Base-by-base conservation (phyloP, 1,139 yeast species). In the Diutina siamensis region DNA sequence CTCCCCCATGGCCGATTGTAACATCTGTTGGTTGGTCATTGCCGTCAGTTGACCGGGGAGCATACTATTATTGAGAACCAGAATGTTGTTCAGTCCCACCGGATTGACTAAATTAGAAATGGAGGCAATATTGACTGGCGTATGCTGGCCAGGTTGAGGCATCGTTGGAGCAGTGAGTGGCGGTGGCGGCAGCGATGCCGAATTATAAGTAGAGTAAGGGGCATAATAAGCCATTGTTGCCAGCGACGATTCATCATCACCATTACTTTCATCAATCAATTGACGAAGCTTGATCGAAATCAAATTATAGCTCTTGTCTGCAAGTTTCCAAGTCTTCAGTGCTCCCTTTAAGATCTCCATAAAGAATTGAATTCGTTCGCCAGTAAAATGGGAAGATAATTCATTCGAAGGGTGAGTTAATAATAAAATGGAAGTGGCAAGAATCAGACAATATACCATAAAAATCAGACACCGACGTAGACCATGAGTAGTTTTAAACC, bases 301-400 rank as follows among this genome's bases (percentile, higher is more conserved):
- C 50, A 72, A 60, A 42, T 62, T 58, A 52, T 65, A 68, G 0
- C 76, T 71, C 49, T 70, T 72, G 48, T 70, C 74, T 1, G 76
- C 74, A 49, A 73, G 55, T 44, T 64, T 68, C 78, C 78, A 73
- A 1, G 76, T 72, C 48, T 60, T 62, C 4, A 72, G 70, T 46
- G 68, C 64, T 19, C 65, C 71, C 31, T 58, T 57, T 44, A 64
- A 61, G 10, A 63, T 70, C 44, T 55, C 60, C 61, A 72, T 61
- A 51, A 68, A 72, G 54, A 64, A 71, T 42, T 57, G 60, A 38
- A 69, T 59, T 40, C 63, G 57, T 19, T 58, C 55, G 44, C 58
- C 60, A 46, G 60, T 61, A 54, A 57, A 58, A 13, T 58, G 56
- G 1, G 40, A 19, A 13, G 58, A 55, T 38, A 61, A 50, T 44